Base-by-base conservation (phyloP, 208 protist genomes). In the Crithidia brevicula region DNA sequence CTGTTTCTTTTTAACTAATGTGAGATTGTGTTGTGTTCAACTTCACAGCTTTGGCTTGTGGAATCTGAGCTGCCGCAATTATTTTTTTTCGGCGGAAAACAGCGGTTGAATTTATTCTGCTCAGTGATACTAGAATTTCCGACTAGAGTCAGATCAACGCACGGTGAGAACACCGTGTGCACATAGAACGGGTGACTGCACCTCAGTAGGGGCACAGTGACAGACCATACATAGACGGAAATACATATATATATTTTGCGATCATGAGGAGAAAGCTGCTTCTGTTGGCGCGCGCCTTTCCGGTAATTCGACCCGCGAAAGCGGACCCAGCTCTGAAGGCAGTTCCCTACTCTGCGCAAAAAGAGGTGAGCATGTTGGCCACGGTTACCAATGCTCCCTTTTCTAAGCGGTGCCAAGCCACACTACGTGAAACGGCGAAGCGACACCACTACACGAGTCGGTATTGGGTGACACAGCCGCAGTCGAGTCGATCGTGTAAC, bases 381-480 rank as follows among this genome's bases (percentile, higher is more conserved):
- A 79, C 85, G 23, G 88, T 94, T 30, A 96, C 87, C 2, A 91
- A 90, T 51, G 71, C 71, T 25, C 78, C 88, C 16, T 96, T 96
- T 70, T 84, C 84, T 11, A 50, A 75, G 22, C 66, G 57, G 15
- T 82, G 73, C 45, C 91, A 96, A 56, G 30, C 47, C 18, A 56
- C 72, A 3, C 80, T 96, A 1, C 83, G 80, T 9, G 63, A 67
- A 7, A 68, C 69, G 1, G 66, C 84, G n/a, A 79, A 36, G 62
- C 33, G 68, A 22, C 61, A 79, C 20, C 43, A 77, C 15, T 96
- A 78, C 54, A 60, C 72, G 18, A 96, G 89, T 42, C 65, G 81
- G 20, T 89, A 88, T 58, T 96, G 91, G 91, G 63, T 94, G 47
- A 96, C 91, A 16, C 76, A 76, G 25, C 77, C 91, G 49, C 91